Evolutionary conservation across 345 rosid genomes (phyloP), one percentile per base, ranked within the genome.

Genomic region (Microthlaspi erraticum): DNA sequence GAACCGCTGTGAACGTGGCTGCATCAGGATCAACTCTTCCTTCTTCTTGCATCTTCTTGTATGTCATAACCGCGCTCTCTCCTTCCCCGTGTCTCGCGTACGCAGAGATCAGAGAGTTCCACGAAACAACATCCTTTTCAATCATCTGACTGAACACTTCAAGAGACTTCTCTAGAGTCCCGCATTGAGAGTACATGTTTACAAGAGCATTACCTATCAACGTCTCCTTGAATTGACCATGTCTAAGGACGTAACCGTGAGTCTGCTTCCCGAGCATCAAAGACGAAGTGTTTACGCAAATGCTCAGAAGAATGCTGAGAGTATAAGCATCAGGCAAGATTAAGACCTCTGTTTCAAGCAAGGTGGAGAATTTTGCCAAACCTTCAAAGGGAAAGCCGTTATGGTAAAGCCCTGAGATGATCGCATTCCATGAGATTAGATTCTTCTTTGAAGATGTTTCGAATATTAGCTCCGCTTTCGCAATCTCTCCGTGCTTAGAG

Each of bases 91-190:
- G 91, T 63, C 88, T 87, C 1, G 90, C 82, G 38, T 78, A 83
- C 36, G 91, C 87, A 33, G 91, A 91, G 73, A 88, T 81, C 45
- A 85, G 54, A 41, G 95, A 80, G 44, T 88, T 91, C 93, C 97
- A 91, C 14, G 97, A 77, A 45, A 91, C 78, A 11, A 70, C 41
- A 45, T 91, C 91, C 66, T 78, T 87, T 70, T 61, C 72, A 55
- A 44, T 65, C 83, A 91, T 82, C 54, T 65, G 53, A 59, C 54
- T 63, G 68, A 91, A 88, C 49, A 84, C 88, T 68, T 57, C 62
- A 55, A 75, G 68, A 60, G 93, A 83, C 74, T 80, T 82, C 56
- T 78, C 69, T 48, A 82, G 45, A 62, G 75, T 44, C 32, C 95
- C 93, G n/a, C 95, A 84, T 73, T 88, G 88, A 37, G 91, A 77